phyloP scores from a whole-genome alignment of 805 yeast genomes.

The Yarrowia sp. region DNA sequence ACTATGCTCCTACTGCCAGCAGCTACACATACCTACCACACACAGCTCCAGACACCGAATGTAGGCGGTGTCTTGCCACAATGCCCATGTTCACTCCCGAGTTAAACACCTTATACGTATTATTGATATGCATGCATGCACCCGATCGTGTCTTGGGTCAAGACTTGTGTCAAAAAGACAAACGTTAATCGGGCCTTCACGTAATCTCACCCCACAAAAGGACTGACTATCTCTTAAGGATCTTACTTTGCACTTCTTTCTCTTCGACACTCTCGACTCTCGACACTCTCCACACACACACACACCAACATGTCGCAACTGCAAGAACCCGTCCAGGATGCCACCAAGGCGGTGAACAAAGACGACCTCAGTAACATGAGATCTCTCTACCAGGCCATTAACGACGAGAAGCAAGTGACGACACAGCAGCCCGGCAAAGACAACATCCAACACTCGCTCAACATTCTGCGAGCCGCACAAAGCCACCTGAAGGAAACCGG shows the following conservation, averaged over 20 bases:
- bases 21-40: too few relatives aligned
- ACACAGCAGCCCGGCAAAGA: not conserved
- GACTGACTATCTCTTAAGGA: not conserved
- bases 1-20: too few relatives aligned
- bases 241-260: not conserved
- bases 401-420: not conserved
- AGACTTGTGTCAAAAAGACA: not conserved
- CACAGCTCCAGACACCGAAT: too few relatives aligned
- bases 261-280: too few relatives aligned
- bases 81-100: not conserved
- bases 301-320: not conserved
- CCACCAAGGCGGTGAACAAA: not conserved
- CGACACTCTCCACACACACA: too few relatives aligned
- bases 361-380: slow-evolving; percentile 19
- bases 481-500: slow-evolving; percentile 16
- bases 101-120: not conserved
- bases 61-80: too few relatives aligned
- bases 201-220: slow-evolving; percentile 1
- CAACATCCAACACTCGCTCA: slow-evolving; percentile 14
- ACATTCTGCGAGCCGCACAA: slow-evolving; percentile 14
- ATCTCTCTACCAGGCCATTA: slow-evolving; percentile 1
- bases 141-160: slow-evolving; percentile 16
- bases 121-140: not conserved
- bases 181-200: not conserved
- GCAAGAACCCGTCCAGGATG: not conserved